Conservation (phyloP, 2,329 filamentous ascomycete species). For the Fusarium tricinctum region DNA sequence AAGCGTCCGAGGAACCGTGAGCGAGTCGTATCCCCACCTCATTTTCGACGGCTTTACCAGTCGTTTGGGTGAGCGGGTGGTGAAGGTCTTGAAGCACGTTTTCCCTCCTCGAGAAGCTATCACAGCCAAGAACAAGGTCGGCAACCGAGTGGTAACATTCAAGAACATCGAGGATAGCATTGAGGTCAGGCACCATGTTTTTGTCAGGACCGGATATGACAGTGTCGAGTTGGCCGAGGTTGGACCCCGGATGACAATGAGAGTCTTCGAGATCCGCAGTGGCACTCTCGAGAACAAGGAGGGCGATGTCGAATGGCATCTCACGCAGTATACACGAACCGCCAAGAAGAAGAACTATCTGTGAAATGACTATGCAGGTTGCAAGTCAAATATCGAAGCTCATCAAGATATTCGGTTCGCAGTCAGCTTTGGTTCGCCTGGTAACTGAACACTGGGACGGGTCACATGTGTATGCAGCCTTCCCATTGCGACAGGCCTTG, state of each 20-base stretch:
- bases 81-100: slow-evolving; percentile 92
- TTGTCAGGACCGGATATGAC: slow-evolving; percentile 91
- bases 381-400: not conserved
- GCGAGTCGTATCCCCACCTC: slow-evolving; percentile 92
- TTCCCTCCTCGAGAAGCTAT: slow-evolving; percentile 89
- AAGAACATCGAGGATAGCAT: slow-evolving; percentile 95
- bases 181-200: slow-evolving; percentile 86
- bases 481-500: slow-evolving; percentile 1
- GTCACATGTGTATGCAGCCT: slow-evolving; percentile 3
- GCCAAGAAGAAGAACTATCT: slow-evolving; percentile 96
- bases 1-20: slow-evolving; percentile 86
- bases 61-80: slow-evolving; percentile 82
- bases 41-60: slow-evolving; percentile 96
- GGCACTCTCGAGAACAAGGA: slow-evolving; percentile 95
- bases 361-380: slow-evolving; percentile 59
- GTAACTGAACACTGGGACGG: not conserved
- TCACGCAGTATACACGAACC: slow-evolving; percentile 95
- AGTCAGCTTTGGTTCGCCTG: not conserved
- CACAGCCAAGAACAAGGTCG: slow-evolving; percentile 80
- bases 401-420: not conserved
- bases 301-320: slow-evolving; percentile 95
- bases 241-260: slow-evolving; percentile 97
- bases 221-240: slow-evolving; percentile 91
- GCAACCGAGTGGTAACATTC: slow-evolving; percentile 91
- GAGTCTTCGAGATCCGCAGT: slow-evolving; percentile 90